A percentile compares a stretch with the other conserved stretches of the same genome.
These are phyloP conservation scores for Didymella segeticola DNA, from an alignment of 2,329 filamentous ascomycete species.

Conservation along the genomic window DNA sequence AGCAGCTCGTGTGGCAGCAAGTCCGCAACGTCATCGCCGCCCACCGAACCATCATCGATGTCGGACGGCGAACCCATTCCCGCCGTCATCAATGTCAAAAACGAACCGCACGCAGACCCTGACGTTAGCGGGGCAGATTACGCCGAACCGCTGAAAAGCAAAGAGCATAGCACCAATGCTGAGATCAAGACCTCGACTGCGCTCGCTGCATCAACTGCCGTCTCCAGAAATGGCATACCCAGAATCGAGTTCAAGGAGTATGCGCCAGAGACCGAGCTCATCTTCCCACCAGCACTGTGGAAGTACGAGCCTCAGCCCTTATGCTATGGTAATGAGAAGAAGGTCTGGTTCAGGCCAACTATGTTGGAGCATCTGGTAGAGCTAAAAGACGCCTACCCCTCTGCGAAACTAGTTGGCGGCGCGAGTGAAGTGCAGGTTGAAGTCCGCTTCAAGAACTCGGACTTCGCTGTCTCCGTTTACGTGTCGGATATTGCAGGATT, in stretches of 20 bases:
- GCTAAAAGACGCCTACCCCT: conserved; percentile 83
- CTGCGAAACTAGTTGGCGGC: conserved; percentile 92
- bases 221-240: conserved; percentile 60
- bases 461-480: conserved; percentile 88
- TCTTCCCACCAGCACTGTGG: conserved; percentile 84
- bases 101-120: conserved; percentile 30
- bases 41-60: conserved; percentile 34
- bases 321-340: conserved; percentile 89
- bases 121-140: conserved; percentile 41
- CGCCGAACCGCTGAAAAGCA: conserved; percentile 46
- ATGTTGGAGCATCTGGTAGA: conserved; percentile 84
- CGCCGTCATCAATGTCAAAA: conserved; percentile 29
- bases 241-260: conserved; percentile 86
- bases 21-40: conserved; percentile 36
- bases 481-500: conserved; percentile 91
- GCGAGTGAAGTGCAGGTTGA: conserved; percentile 97
- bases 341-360: conserved; percentile 89
- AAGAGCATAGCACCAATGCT: conserved; percentile 28
- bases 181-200: conserved; percentile 60
- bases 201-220: conserved; percentile 51
- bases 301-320: conserved; percentile 81
- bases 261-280: conserved; percentile 86
- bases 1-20: conserved; percentile 38
- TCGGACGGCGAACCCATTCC: conserved; percentile 40
- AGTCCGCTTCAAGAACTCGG: conserved; percentile 93